phyloP scores from a whole-genome alignment of 2,329 filamentous ascomycete species.

The Diaporthe batatas region DNA sequence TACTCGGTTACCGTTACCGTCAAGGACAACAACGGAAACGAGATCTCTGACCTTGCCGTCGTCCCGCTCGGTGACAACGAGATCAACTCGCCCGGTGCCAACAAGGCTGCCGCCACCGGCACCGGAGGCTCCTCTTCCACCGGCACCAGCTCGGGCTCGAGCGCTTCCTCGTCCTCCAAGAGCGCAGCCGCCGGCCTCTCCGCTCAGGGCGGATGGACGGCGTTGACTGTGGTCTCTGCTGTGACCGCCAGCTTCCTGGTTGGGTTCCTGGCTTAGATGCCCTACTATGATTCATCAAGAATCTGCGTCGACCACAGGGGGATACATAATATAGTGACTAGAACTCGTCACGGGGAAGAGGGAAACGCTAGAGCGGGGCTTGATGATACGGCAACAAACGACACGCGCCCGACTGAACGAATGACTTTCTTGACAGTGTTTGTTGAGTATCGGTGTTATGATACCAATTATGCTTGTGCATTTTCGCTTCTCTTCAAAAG shows the following conservation, averaged over 20 bases:
- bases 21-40: conserved; percentile 72
- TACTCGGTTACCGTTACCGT: conserved; percentile 71
- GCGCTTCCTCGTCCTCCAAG: conserved; percentile 42
- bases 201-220: conserved; percentile 35
- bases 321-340: too few species aligned
- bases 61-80: conserved; percentile 59
- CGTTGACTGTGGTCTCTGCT: conserved; percentile 17
- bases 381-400: conserved; percentile 1
- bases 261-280: conserved; percentile 30
- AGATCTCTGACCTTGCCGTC: conserved; percentile 65
- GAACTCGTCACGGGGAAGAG: not conserved
- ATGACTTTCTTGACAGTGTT: conserved; percentile 20
- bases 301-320: not conserved
- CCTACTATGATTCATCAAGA: not conserved
- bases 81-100: conserved; percentile 61
- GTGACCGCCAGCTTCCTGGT: conserved; percentile 33
- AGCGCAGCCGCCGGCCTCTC: conserved; percentile 19
- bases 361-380: not conserved
- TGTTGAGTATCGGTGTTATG: conserved; percentile 39
- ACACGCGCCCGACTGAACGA: not conserved
- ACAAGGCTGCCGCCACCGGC: conserved; percentile 45
- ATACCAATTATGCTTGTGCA: conserved; percentile 41
- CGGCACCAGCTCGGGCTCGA: conserved; percentile 49
- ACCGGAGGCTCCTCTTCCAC: conserved; percentile 43
- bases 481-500: conserved; percentile 35